Base-by-base conservation (phyloP, 176 grass and related monocot genomes). In the Coix lacrymajobi region DNA sequence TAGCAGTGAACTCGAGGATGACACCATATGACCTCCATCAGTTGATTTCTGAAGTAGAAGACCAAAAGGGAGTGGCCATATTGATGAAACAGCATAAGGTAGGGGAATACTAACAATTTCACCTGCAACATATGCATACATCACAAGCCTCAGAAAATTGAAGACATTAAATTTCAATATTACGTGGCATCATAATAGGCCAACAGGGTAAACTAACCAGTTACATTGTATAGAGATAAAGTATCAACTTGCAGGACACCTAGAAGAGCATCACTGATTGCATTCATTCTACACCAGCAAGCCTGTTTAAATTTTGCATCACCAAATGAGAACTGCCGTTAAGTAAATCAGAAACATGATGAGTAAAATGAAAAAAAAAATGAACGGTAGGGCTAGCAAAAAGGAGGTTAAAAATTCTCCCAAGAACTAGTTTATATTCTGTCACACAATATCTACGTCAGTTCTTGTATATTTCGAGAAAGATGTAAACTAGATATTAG, bases 251-350 rank as follows among this genome's bases (percentile, higher is more conserved):
- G 96, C 29, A 98, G 88, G 75, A 94, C 96, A 68, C 96, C 93
- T 33, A 98, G 85, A 87, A 98, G 88, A 28, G 96, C 90, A 65
- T 98, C 92, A 72, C 88, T 62, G 73, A 91, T 90, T 67, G 79
- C 62, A 38, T 90, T 83, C 96, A 98, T 93, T 49, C 87, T 75
- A 89, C 96, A 98, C 96, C 92, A 98, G 86, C 90, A 88, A 69
- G 89, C 91, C 96, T 95, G 83, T 80, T 77, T 37, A 87, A 76
- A 49, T 85, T 70, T 73, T 61, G 17, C 45, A 84, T 66, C 65
- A 32, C 9, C 52, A 81, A 77, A 76, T 71, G 51, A 87, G 76
- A 56, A 79, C 20, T 48, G 69, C 56, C 49, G 25, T 65, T 48
- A 79, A 66, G 68, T 63, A 87, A 77, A 84, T 71, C 28, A 81